Percentiles rank a stretch among this genome's conserved stretches.
Conservation (phyloP, 371 early-diverging fungal genomes). For the Mortierella sp. region DNA sequence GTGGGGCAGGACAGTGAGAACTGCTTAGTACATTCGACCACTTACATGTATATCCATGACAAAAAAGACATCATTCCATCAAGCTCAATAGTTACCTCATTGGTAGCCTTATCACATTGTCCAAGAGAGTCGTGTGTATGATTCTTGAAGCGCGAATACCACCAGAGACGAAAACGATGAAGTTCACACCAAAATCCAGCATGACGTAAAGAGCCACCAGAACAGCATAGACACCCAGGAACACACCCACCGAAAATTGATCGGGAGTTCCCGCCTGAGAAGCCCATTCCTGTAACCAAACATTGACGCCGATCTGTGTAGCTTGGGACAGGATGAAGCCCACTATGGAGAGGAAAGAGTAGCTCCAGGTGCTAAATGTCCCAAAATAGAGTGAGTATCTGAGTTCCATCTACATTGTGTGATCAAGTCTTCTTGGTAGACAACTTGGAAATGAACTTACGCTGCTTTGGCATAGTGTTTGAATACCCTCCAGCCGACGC, state of each 20-base stretch:
- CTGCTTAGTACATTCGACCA: constrained; percentile 34
- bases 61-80: constrained; percentile 1
- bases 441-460: constrained; percentile 45
- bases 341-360: constrained; percentile 29
- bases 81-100: constrained; percentile 69
- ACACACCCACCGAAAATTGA: too few relatives aligned
- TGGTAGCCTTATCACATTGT: constrained; percentile 24
- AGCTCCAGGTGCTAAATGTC: constrained; percentile 19
- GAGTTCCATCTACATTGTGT: too few relatives aligned
- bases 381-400: constrained; percentile 3
- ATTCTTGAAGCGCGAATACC: constrained; percentile 59
- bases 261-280: constrained; percentile 40
- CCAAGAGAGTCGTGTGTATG: constrained; percentile 62
- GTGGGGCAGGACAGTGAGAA: constrained; percentile 74
- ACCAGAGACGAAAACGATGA: constrained; percentile 45
- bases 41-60: too few relatives aligned
- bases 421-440: constrained; percentile 1
- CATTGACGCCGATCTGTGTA: constrained; percentile 35
- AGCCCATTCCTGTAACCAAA: constrained; percentile 82
- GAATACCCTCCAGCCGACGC: constrained; percentile 68
- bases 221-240: constrained; percentile 54
- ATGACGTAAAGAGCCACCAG: constrained; percentile 52
- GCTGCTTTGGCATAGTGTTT: constrained; percentile 80
- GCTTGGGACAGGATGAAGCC: constrained; percentile 55
- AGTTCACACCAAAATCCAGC: constrained; percentile 55